Evolutionary conservation across 2,329 filamentous ascomycete genomes (phyloP), one percentile per base, ranked within the genome.

Genomic region (Fusarium subtropicale): DNA sequence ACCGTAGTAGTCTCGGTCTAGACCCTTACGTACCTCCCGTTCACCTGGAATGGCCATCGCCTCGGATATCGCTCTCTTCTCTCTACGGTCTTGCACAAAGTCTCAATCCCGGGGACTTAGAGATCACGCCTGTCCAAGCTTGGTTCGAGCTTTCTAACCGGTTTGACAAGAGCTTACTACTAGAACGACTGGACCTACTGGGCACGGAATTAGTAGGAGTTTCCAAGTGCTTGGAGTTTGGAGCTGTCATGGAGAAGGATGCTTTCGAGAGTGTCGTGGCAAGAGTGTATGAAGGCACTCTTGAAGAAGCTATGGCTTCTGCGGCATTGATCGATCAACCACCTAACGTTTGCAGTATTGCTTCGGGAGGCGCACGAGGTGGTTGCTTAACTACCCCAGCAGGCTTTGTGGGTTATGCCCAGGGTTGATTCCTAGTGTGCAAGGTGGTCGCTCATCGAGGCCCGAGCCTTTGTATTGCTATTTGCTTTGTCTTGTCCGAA

Each of bases 51-150:
- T 85, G 83, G 83, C 73, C 75, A 28, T 73, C 79, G 1, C 74
- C 78, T 1, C 74, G 77, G 42, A 77, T 86, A 31, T 81, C 81
- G 3, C 80, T 87, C 28, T 73, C 76, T 31, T 76, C 77, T 18
- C 79, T 87, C 24, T 76, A 80, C 62, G 80, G 80, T n/a, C 79
- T 87, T 4, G 84, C 85, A 2, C 73, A 76, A 51, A 80, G 81
- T 42, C 77, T 86, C 26, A 84, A 82, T 72, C 77, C 79, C 5
- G 77, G 80, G 30, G 71, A 75, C 51, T 56, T 74, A 20, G 84
- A 86, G 72, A 72, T 86, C 39, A 81, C 84, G 30, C 85, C 85
- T 18, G 82, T 87, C 28, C 85, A 87, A 75, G 84, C 81, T 2
- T 87, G 84, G 85, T 87, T 87, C 73, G 85, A 87, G 78, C 79